Percentiles rank a stretch among this genome's conserved stretches.
These are phyloP conservation scores for Mortierella sp. DNA, from an alignment of 371 early-diverging fungal species.

Conservation along the genomic window DNA sequence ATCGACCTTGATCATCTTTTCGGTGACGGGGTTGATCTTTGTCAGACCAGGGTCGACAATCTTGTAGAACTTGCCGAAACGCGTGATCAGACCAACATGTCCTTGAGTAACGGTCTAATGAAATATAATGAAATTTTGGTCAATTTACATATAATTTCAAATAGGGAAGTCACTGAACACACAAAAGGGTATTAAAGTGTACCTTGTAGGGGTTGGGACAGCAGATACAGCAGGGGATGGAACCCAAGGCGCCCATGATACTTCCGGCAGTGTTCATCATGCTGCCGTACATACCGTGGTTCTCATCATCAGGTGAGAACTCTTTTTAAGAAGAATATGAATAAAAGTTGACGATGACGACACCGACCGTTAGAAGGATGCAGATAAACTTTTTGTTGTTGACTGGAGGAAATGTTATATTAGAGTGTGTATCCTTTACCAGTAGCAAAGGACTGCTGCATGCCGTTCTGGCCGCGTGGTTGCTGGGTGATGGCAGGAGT, in stretches of 20 bases:
- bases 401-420: background rate
- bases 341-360: background rate
- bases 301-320: constrained; percentile 48
- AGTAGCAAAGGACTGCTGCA: constrained; percentile 43
- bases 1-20: constrained; percentile 67
- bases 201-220: constrained; percentile 84
- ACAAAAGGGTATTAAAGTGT: constrained; percentile 3
- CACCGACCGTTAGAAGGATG: background rate
- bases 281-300: constrained; percentile 50
- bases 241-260: constrained; percentile 29
- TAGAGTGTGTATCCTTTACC: constrained; percentile 6
- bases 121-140: background rate
- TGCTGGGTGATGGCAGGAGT: constrained; percentile 22
- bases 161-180: background rate
- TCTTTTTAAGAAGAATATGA: constrained; percentile 12
- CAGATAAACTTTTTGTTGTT: background rate
- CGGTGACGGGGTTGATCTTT: constrained; percentile 84
- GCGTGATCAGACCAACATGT: constrained; percentile 80
- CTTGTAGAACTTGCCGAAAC: constrained; percentile 90
- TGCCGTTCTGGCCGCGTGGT: constrained; percentile 26
- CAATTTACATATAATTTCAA: too few species aligned
- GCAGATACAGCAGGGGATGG: constrained; percentile 73
- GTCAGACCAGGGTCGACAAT: constrained; percentile 89
- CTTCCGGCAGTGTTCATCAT: constrained; percentile 39
- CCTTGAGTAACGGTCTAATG: constrained; percentile 58